phyloP scores from a whole-genome alignment of 2,329 filamentous ascomycete species.

The Plectosphaerella plurivora region DNA sequence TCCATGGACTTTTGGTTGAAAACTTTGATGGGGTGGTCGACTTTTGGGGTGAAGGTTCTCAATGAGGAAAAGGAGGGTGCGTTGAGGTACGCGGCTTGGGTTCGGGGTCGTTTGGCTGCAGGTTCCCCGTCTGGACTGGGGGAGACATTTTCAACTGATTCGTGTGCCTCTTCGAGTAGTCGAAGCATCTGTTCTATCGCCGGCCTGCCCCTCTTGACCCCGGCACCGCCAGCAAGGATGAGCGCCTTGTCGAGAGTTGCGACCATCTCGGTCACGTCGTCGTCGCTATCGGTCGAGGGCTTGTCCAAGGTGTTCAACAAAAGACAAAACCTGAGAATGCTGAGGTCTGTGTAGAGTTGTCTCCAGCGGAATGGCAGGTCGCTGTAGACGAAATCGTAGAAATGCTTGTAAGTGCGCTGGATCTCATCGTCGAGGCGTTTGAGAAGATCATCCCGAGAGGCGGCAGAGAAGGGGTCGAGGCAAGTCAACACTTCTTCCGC shows the following conservation, averaged over 20 bases:
- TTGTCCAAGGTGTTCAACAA: neutral
- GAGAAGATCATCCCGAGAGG: neutral
- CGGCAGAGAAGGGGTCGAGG: neutral
- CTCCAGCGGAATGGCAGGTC: slow-evolving; percentile 66
- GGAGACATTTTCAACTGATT: slow-evolving; percentile 3
- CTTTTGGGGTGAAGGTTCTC: slow-evolving; percentile 31
- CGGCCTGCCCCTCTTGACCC: slow-evolving; percentile 37
- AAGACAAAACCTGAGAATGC: slow-evolving; percentile 53
- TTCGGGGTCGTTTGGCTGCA: slow-evolving; percentile 6
- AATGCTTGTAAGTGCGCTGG: slow-evolving; percentile 17
- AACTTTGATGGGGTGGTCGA: slow-evolving; percentile 35
- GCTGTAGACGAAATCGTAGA: slow-evolving; percentile 66
- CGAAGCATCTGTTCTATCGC: slow-evolving; percentile 50
- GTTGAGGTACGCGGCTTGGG: neutral
- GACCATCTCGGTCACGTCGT: neutral
- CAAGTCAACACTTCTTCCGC: too few species aligned
- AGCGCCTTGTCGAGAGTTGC: slow-evolving; percentile 65
- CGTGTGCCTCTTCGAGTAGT: slow-evolving; percentile 27
- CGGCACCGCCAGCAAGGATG: slow-evolving; percentile 67
- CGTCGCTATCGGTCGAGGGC: neutral
- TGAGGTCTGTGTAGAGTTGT: slow-evolving; percentile 66
- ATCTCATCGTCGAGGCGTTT: slow-evolving; percentile 6
- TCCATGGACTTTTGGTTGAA: slow-evolving; percentile 46
- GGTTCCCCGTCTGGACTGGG: neutral
- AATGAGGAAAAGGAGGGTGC: slow-evolving; percentile 16